Base-by-base conservation (phyloP, 2,329 filamentous ascomycete genomes). In the Hypoxylon rubiginosum region DNA sequence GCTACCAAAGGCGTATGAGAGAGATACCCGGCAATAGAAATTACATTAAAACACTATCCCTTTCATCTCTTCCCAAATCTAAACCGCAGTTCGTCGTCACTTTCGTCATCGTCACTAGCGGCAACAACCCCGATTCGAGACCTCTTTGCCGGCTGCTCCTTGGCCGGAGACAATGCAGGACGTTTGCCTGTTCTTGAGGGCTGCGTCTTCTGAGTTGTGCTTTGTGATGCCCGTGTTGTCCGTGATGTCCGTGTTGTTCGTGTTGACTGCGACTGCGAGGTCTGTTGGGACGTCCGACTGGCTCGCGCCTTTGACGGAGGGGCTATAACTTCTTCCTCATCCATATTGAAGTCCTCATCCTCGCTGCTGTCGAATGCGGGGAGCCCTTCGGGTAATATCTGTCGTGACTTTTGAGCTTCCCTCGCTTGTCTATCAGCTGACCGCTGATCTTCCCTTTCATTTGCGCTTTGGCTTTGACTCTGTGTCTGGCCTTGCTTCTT, bases 1-100 rank as follows among this genome's bases (percentile, higher is more conserved):
- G 50, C 39, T 62, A n/a, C n/a, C n/a, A n/a, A n/a, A 46, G 64
- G 54, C 50, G 62, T 56, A 64, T 41, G 51, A 56, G 48, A 19
- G 46, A 64, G 60, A 69, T 67, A 67, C 60, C 60, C 57, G 7
- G 49, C 48, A 19, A 64, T 58, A 66, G 62, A 65, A 50, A 39
- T 30, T 13, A 43, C 28, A 10, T n/a, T n/a, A 30, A 39, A 45
- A 43, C 34, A n/a, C 36, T 9, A 39, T 9, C 19, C 32, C 43
- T 39, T 36, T 72, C 80, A 80, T 72, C 85, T 80, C 74, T 82
- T 83, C 30, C 85, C 82, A 73, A 88, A 89, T 58, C 82, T 81
- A 72, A 89, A 89, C 69, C 83, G 83, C 54, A 87, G 79, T 71
- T 84, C 86, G 62, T 88, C 86, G 48, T 88, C 86, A 65, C 84